phyloP scores from a whole-genome alignment of 139 green algal species.

The Chlorella sp. region DNA sequence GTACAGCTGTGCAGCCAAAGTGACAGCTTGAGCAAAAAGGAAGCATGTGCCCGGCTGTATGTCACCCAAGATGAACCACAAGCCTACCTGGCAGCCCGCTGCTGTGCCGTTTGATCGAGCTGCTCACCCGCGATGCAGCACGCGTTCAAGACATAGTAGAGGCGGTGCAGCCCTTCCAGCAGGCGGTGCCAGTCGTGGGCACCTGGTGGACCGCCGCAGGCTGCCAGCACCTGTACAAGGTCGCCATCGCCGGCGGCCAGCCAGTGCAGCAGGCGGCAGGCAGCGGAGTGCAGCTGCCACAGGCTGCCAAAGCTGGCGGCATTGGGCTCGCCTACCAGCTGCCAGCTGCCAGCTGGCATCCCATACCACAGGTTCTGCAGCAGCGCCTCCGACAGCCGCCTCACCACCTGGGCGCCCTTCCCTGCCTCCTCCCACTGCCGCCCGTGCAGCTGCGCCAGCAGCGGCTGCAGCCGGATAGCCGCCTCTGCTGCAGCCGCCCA shows the following conservation, averaged over 20 bases:
- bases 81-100: too few species aligned
- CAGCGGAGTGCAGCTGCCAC: not conserved
- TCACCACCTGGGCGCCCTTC: not conserved
- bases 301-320: not conserved
- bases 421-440: not conserved
- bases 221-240: too few species aligned
- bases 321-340: too few species aligned
- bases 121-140: too few species aligned
- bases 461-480: not conserved
- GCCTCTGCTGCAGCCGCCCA: not conserved
- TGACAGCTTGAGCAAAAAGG: too few species aligned
- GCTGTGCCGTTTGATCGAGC: too few species aligned
- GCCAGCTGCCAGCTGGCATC: too few species aligned
- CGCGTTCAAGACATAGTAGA: not conserved
- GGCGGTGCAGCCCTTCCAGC: not conserved
- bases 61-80: too few species aligned
- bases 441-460: not conserved
- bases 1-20: too few species aligned
- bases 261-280: not conserved
- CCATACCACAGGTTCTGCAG: not conserved
- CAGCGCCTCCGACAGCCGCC: not conserved
- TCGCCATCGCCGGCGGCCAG: too few species aligned
- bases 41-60: too few species aligned
- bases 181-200: not conserved
- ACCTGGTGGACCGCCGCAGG: not conserved